Conservation (phyloP, 2,329 filamentous ascomycete genomes). For the Colletotrichum salicis region DNA sequence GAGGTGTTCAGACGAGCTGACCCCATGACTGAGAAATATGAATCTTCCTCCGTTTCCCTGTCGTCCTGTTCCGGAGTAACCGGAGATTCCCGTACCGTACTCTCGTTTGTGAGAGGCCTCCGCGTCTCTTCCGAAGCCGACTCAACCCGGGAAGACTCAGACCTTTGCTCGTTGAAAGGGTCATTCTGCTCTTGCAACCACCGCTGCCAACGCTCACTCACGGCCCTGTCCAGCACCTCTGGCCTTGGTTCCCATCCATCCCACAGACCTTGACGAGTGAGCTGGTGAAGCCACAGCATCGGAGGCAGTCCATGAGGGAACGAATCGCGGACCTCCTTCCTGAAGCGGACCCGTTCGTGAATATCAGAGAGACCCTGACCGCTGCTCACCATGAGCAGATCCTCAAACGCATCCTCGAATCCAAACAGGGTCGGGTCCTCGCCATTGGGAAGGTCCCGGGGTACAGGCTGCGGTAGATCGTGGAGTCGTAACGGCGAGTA, state of each 20-base stretch:
- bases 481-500: constrained; percentile 59
- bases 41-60: constrained; percentile 30
- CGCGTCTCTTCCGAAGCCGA: neutral
- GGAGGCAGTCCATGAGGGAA: constrained; percentile 54
- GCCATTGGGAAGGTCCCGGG: constrained; percentile 53
- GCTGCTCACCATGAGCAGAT: constrained; percentile 61
- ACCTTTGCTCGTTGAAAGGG: constrained; percentile 21
- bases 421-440: constrained; percentile 55
- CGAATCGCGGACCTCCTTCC: constrained; percentile 50
- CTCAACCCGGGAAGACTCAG: neutral
- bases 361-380: constrained; percentile 55
- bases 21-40: constrained; percentile 29
- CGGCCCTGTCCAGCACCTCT: constrained; percentile 26
- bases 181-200: constrained; percentile 34
- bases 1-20: constrained; percentile 23
- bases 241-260: constrained; percentile 35
- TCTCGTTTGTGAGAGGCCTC: neutral
- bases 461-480: constrained; percentile 58
- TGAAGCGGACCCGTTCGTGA: constrained; percentile 46
- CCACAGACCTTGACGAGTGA: constrained; percentile 36
- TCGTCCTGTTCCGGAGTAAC: constrained; percentile 1
- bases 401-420: constrained; percentile 68
- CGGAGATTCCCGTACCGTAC: neutral
- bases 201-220: constrained; percentile 34
- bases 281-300: constrained; percentile 51